phyloP scores from a whole-genome alignment of 805 yeast genomes.

The Myxozyma mucilagina region DNA sequence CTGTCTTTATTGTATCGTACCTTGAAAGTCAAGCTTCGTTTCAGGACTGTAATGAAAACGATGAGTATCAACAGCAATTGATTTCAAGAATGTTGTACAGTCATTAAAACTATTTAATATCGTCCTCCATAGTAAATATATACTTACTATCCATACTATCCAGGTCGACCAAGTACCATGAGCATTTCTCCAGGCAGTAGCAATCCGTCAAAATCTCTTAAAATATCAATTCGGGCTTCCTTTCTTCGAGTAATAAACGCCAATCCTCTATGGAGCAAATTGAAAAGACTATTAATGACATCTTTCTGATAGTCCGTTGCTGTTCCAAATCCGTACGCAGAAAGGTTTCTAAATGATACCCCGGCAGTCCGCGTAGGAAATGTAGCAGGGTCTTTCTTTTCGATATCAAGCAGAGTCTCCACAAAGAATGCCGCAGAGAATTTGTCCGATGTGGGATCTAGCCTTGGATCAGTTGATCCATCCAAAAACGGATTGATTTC shows the following conservation, averaged over 20 bases:
- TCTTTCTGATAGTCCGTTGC: conserved; percentile 69
- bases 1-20: conserved; percentile 28
- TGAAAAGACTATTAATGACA: conserved; percentile 48
- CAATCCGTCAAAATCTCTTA: conserved; percentile 56
- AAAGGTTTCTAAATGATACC: conserved; percentile 56
- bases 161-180: conserved; percentile 78
- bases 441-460: conserved; percentile 59
- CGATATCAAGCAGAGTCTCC: conserved; percentile 54
- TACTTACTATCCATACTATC: conserved; percentile 47
- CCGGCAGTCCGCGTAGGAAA: conserved; percentile 63
- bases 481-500: conserved; percentile 26
- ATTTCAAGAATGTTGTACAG: conserved; percentile 60
- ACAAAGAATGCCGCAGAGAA: conserved; percentile 67
- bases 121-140: conserved; percentile 24
- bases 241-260: conserved; percentile 32
- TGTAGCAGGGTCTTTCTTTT: conserved; percentile 58
- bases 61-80: conserved; percentile 56
- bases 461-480: conserved; percentile 43
- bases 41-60: conserved; percentile 53
- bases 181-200: conserved; percentile 65
- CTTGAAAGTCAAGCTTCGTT: conserved; percentile 45
- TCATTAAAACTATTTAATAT: conserved; percentile 45
- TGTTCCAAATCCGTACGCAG: conserved; percentile 64
- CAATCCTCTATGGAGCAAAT: conserved; percentile 38
- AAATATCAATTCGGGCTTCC: conserved; percentile 36